Conservation (phyloP, 805 yeast species). For the Ogataea degrootiae region DNA sequence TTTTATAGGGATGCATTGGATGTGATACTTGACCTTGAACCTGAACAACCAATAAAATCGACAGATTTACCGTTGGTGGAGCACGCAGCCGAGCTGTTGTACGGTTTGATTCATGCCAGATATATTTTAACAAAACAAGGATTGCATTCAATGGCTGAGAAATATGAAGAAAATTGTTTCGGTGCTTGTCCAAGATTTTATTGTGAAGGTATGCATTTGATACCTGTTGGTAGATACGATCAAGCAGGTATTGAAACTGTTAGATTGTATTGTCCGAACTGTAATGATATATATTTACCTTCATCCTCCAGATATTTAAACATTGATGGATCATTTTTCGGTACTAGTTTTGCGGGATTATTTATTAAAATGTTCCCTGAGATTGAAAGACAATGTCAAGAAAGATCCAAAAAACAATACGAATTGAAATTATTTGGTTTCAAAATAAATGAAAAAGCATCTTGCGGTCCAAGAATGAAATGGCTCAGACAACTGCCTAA, state of each 20-base stretch:
- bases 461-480: slow-evolving; percentile 89
- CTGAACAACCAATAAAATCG: slow-evolving; percentile 49
- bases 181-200: slow-evolving; percentile 88
- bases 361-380: slow-evolving; percentile 91
- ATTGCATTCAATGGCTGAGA: slow-evolving; percentile 85
- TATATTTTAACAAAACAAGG: slow-evolving; percentile 88
- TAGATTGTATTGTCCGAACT: slow-evolving; percentile 88
- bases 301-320: slow-evolving; percentile 79
- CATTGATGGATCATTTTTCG: slow-evolving; percentile 95
- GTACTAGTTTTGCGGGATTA: slow-evolving; percentile 92
- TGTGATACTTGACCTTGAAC: slow-evolving; percentile 82
- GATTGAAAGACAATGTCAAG: slow-evolving; percentile 68
- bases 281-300: slow-evolving; percentile 87
- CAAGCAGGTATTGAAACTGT: slow-evolving; percentile 90
- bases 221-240: slow-evolving; percentile 91
- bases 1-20: slow-evolving; percentile 89
- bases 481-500: slow-evolving; percentile 85
- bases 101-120: slow-evolving; percentile 92
- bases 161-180: slow-evolving; percentile 82
- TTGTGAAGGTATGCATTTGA: slow-evolving; percentile 84
- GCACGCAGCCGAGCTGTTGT: slow-evolving; percentile 86
- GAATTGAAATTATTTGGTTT: slow-evolving; percentile 86
- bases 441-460: slow-evolving; percentile 65
- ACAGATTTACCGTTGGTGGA: slow-evolving; percentile 74
- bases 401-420: slow-evolving; percentile 52